Conservation (phyloP, 441 rosid species). For the Croton laevigatus region DNA sequence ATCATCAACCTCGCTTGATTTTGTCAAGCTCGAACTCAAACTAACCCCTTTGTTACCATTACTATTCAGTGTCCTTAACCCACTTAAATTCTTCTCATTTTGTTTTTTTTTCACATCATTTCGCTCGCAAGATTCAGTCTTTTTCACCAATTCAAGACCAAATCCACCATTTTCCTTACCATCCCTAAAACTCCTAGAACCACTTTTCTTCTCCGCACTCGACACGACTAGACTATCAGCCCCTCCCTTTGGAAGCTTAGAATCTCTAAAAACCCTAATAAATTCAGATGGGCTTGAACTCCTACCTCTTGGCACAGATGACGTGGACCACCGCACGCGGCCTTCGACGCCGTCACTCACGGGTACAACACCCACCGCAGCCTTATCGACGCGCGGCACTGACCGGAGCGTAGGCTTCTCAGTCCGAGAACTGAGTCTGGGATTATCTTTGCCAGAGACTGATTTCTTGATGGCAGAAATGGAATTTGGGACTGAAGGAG, state of each 20-base stretch:
- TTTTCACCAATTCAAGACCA: constrained; percentile 33
- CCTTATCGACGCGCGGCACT: constrained; percentile 58
- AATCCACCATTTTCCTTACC: constrained; percentile 37
- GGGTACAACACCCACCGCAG: constrained; percentile 25
- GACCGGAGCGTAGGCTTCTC: constrained; percentile 59
- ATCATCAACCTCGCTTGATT: constrained; percentile 26
- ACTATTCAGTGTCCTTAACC: constrained; percentile 19
- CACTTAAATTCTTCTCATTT: constrained; percentile 23
- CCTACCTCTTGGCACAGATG: constrained; percentile 80
- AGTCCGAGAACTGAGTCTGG: constrained; percentile 31
- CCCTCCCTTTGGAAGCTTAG: constrained; percentile 40
- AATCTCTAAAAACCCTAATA: constrained; percentile 57
- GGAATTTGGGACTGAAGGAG: constrained; percentile 31
- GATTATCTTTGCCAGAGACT: constrained; percentile 55
- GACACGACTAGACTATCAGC: constrained; percentile 33
- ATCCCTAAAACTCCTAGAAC: constrained; percentile 24
- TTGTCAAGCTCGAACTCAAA: constrained; percentile 25
- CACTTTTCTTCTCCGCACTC: constrained; percentile 30
- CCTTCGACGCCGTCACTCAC: constrained; percentile 33
- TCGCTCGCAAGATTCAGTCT: constrained; percentile 23
- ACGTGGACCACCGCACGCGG: constrained; percentile 49
- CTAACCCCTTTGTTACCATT: constrained; percentile 22
- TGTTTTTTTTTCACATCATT: constrained; percentile 21
- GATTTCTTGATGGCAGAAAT: constrained; percentile 36
- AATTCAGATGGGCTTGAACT: constrained; percentile 83